Percentiles rank a stretch among this genome's conserved stretches.
Evolutionary conservation across 768 basidiomycete genomes (phyloP).

Genomic region (Postia placenta): DNA sequence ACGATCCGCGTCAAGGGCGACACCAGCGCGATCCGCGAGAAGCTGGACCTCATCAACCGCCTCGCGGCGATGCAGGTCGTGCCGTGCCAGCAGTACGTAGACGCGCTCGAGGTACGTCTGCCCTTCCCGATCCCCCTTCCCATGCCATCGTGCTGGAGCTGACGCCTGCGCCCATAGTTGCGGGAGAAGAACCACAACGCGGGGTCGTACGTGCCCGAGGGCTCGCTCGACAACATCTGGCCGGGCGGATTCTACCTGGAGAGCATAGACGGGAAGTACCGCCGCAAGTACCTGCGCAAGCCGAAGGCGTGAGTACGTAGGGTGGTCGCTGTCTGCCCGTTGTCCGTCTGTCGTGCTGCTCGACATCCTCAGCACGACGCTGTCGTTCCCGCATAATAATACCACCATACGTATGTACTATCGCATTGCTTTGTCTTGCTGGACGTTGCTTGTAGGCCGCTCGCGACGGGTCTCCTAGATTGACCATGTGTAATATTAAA

Average conservation of each 20-base stretch:
- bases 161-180: no score
- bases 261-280: conserved; percentile 83
- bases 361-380: background rate
- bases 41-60: conserved; percentile 75
- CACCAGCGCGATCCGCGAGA: conserved; percentile 71
- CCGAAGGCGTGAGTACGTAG: conserved; percentile 28
- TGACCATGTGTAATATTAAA: background rate
- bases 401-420: conserved; percentile 4
- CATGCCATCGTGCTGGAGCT: no score
- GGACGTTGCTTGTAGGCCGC: background rate
- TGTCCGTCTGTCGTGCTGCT: background rate
- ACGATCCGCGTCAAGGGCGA: conserved; percentile 83
- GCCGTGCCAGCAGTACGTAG: conserved; percentile 87
- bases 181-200: conserved; percentile 97
- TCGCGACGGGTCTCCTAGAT: background rate
- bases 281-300: conserved; percentile 73
- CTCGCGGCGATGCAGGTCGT: conserved; percentile 86
- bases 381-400: conserved; percentile 1
- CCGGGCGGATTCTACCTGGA: conserved; percentile 91
- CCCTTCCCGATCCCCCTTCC: no score
- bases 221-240: conserved; percentile 90
- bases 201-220: conserved; percentile 75
- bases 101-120: conserved; percentile 60
- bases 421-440: background rate
- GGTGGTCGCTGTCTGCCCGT: background rate